Conservation (phyloP, 2,329 filamentous ascomycete species). For the Claviceps sorghi region DNA sequence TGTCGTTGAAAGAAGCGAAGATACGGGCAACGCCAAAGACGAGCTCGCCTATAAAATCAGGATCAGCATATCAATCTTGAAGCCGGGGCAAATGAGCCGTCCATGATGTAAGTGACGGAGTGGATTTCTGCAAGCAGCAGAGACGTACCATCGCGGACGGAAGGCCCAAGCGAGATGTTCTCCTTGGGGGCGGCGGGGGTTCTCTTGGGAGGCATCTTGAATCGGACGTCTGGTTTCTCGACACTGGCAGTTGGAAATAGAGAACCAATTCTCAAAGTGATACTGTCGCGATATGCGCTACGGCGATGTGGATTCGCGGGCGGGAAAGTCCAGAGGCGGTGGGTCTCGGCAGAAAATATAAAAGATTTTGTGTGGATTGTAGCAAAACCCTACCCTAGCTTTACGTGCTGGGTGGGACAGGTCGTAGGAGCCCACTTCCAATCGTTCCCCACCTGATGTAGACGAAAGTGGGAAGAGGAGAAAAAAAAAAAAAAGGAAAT, state of each 20-base stretch:
- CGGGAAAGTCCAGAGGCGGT: slow-evolving; percentile 17
- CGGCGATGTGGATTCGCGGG: slow-evolving; percentile 14
- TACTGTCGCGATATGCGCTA: slow-evolving; percentile 13
- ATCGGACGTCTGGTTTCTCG: slow-evolving; percentile 20
- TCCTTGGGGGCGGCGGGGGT: slow-evolving; percentile 69
- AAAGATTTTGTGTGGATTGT: slow-evolving; percentile 11
- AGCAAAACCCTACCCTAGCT: slow-evolving; percentile 21
- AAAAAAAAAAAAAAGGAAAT: slow-evolving; percentile 5
- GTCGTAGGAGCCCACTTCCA: not conserved
- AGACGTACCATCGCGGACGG: slow-evolving; percentile 78
- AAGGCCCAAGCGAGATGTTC: slow-evolving; percentile 96
- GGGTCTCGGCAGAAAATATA: slow-evolving; percentile 21
- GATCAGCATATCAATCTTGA: slow-evolving; percentile 7
- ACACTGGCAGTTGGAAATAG: slow-evolving; percentile 22
- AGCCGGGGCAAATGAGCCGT: no score
- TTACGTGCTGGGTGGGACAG: not conserved
- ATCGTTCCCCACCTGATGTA: not conserved
- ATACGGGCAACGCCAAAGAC: slow-evolving; percentile 97
- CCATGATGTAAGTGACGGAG: not conserved
- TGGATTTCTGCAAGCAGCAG: not conserved
- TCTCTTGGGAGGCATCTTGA: slow-evolving; percentile 91
- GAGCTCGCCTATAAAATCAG: slow-evolving; percentile 56
- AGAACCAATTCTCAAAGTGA: slow-evolving; percentile 8
- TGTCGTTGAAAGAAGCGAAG: slow-evolving; percentile 86
- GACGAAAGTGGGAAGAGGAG: slow-evolving; percentile 4